Evolutionary conservation across 2,329 filamentous ascomycete species (phyloP).

Genomic region (Aspergillus vadensis): DNA sequence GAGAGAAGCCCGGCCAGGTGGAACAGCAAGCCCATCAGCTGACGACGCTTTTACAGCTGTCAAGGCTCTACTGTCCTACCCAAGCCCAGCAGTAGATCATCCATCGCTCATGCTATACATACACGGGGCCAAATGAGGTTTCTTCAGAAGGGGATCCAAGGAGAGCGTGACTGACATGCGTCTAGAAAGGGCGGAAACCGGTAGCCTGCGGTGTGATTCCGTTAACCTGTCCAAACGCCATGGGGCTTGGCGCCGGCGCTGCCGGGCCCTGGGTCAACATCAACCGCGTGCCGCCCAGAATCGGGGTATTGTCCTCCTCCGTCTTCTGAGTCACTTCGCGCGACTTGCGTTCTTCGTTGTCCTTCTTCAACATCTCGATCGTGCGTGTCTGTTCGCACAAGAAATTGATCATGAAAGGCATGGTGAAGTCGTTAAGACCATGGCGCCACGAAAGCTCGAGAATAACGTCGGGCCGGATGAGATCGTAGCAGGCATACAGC

Average conservation of each 20-base stretch:
- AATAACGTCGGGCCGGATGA: conserved; percentile 88
- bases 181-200: conserved; percentile 64
- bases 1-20: conserved; percentile 19
- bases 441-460: conserved; percentile 97
- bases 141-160: conserved; percentile 18
- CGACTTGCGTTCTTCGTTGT: conserved; percentile 90
- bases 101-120: conserved; percentile 40
- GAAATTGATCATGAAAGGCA: conserved; percentile 99
- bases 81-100: conserved; percentile 22
- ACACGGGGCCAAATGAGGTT: conserved; percentile 21
- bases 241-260: conserved; percentile 58
- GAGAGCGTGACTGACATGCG: conserved; percentile 18
- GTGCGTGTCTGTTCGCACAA: conserved; percentile 86
- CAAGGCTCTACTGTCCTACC: not conserved
- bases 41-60: not conserved
- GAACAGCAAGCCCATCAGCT: conserved; percentile 11
- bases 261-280: conserved; percentile 95
- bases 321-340: conserved; percentile 74
- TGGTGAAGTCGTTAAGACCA: conserved; percentile 92
- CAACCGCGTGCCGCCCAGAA: conserved; percentile 81
- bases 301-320: conserved; percentile 90
- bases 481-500: conserved; percentile 97
- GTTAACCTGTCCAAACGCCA: conserved; percentile 76
- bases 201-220: conserved; percentile 89
- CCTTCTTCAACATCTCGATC: conserved; percentile 81